Evolutionary conservation across 2,329 filamentous ascomycete genomes (phyloP).

Genomic region (Trichoderma harzianum): DNA sequence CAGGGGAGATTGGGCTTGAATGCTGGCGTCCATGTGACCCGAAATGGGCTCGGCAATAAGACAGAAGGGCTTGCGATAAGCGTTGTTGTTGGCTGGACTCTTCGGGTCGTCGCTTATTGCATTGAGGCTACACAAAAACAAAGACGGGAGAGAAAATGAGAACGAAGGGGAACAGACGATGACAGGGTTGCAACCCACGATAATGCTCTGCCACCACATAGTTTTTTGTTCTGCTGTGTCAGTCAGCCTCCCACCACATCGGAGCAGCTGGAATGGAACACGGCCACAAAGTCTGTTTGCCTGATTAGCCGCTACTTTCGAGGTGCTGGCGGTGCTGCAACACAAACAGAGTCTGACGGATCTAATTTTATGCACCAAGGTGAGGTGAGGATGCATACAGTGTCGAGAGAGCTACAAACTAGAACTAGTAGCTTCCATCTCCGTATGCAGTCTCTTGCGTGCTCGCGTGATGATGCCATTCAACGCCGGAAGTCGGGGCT

Average conservation of each 20-base stretch:
- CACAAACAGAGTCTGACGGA: background rate
- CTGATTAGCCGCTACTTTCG: background rate
- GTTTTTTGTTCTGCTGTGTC: background rate
- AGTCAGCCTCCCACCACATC: background rate
- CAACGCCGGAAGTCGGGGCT: constrained; percentile 6
- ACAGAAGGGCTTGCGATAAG: background rate
- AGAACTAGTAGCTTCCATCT: background rate
- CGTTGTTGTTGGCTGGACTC: background rate
- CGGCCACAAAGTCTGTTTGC: background rate
- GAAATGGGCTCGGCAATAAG: background rate
- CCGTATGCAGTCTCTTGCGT: background rate
- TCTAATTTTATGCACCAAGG: constrained; percentile 15
- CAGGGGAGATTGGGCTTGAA: background rate
- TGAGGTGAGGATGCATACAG: constrained; percentile 3
- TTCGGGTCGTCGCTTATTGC: constrained; percentile 11
- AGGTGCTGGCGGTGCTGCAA: background rate
- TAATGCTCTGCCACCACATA: background rate
- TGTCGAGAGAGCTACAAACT: background rate
- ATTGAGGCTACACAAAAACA: background rate
- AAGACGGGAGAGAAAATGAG: background rate
- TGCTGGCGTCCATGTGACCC: background rate
- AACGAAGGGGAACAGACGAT: background rate
- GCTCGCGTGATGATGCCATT: constrained; percentile 9
- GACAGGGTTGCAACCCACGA: background rate
- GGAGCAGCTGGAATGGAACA: background rate